These are phyloP conservation scores for Aspergillus heteromorphus DNA, from an alignment of 495 filamentous ascomycete species.

Conservation along the genomic window DNA sequence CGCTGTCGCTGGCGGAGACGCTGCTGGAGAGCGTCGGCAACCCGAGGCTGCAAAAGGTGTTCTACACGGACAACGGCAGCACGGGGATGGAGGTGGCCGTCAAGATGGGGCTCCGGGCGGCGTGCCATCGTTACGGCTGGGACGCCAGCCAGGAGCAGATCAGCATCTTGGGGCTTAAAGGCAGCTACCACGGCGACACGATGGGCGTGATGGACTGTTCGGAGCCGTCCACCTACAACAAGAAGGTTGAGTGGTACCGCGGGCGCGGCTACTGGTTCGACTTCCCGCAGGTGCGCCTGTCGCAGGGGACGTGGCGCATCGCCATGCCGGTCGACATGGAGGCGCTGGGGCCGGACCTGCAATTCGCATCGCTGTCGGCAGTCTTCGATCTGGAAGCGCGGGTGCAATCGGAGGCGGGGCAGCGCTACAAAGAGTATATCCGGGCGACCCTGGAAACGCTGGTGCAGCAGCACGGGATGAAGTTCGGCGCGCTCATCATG, in stretches of 20 bases:
- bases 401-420: slow-evolving; percentile 30
- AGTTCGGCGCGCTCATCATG: slow-evolving; percentile 68
- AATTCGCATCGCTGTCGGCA: slow-evolving; percentile 46
- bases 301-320: slow-evolving; percentile 57
- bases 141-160: slow-evolving; percentile 48
- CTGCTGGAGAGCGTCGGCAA: slow-evolving; percentile 54
- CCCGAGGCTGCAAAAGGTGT: slow-evolving; percentile 57
- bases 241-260: slow-evolving; percentile 75
- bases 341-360: slow-evolving; percentile 38
- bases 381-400: slow-evolving; percentile 58
- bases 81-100: slow-evolving; percentile 74
- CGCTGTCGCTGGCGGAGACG: slow-evolving; percentile 54
- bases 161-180: slow-evolving; percentile 64
- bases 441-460: slow-evolving; percentile 43
- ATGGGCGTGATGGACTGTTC: slow-evolving; percentile 77
- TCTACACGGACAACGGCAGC: slow-evolving; percentile 76
- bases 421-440: slow-evolving; percentile 56
- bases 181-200: slow-evolving; percentile 76
- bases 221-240: slow-evolving; percentile 65
- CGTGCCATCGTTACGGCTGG: slow-evolving; percentile 60
- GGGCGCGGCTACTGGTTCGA: slow-evolving; percentile 72
- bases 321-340: slow-evolving; percentile 44
- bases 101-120: slow-evolving; percentile 70
- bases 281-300: slow-evolving; percentile 62
- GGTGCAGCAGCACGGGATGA: slow-evolving; percentile 47